These are phyloP conservation scores for Misopates orontium DNA, from an alignment of 257 asterid species.

Conservation along the genomic window DNA sequence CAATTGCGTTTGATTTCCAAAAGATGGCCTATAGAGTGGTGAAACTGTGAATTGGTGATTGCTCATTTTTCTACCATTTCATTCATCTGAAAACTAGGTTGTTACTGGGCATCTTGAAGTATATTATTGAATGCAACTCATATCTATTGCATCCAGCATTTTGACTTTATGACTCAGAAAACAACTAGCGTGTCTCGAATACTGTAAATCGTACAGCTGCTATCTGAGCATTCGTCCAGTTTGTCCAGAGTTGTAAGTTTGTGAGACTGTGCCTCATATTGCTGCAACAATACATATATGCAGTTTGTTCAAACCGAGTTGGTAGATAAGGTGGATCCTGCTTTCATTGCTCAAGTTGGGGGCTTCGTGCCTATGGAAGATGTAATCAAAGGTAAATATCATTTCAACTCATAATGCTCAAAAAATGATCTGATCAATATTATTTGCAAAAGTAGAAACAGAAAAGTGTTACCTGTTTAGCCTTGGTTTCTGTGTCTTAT, in stretches of 20 bases:
- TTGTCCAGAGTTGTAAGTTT: no score
- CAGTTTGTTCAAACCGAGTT: constrained; percentile 88
- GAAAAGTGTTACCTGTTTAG: no score
- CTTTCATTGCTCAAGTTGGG: constrained; percentile 45
- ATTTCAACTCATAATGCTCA: neutral
- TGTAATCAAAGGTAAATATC: constrained; percentile 68
- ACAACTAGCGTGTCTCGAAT: neutral
- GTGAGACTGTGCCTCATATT: no score
- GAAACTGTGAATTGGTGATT: neutral
- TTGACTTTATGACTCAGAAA: neutral
- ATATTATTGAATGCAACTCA: no score
- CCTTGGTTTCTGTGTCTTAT: no score
- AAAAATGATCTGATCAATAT: no score
- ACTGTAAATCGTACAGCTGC: no score
- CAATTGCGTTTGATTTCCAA: neutral
- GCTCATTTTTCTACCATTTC: constrained; percentile 22
- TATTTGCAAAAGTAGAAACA: no score
- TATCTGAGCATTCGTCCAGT: no score
- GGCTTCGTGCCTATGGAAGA: constrained; percentile 83
- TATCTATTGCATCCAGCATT: no score
- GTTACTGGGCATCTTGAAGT: neutral
- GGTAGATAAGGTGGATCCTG: constrained; percentile 49
- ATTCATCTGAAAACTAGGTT: constrained; percentile 1
- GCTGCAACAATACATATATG: constrained; percentile 2
- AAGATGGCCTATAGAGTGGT: constrained; percentile 13